Evolutionary conservation across 805 yeast species (phyloP), one percentile per base, ranked within the genome.

Genomic region (Lachancea waltii): DNA sequence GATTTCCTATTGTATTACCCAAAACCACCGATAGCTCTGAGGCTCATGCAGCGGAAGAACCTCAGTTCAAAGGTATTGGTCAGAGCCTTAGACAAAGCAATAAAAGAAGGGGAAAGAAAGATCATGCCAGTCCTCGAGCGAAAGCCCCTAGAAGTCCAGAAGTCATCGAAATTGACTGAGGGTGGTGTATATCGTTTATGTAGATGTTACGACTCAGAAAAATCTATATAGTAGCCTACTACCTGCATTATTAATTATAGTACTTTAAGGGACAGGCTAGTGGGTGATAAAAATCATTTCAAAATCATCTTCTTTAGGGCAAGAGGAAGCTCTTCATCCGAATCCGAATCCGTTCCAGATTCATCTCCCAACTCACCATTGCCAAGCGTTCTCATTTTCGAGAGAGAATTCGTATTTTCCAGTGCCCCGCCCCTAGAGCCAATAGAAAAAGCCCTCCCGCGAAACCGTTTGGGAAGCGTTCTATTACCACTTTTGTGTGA

Each of bases 131-230:
- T n/a, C 62, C 75, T 24, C 80, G 78, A 51, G 72, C 81, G 41
- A 78, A 79, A 47, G 73, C 77, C 7, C 64, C 65, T 36, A 62
- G 79, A 33, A 78, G 84, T 46, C 90, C 92, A 0, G 94, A 85
- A 43, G 72, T 75, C n/a, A 84, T 83, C 37, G 85, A 83, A 56
- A 81, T 85, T 44, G 95, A 84, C 61, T 77, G 65, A 46, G 8
- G 30, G 34, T 16, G 7, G n/a, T n/a, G n/a, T n/a, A n/a, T n/a
- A n/a, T n/a, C n/a, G n/a, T n/a, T n/a, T n/a, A n/a, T n/a, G n/a
- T n/a, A n/a, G n/a, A n/a, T 11, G 7, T 11, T 22, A 22, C 11
- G 25, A 7, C 10, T 22, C 25, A 22, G 7, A 8, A 22, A 22
- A 22, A 22, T 22, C 11, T 22, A 8, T 22, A 22, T 11, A 22